Base-by-base conservation (phyloP, 345 rosid genomes). In the Hypericum perforatum region DNA sequence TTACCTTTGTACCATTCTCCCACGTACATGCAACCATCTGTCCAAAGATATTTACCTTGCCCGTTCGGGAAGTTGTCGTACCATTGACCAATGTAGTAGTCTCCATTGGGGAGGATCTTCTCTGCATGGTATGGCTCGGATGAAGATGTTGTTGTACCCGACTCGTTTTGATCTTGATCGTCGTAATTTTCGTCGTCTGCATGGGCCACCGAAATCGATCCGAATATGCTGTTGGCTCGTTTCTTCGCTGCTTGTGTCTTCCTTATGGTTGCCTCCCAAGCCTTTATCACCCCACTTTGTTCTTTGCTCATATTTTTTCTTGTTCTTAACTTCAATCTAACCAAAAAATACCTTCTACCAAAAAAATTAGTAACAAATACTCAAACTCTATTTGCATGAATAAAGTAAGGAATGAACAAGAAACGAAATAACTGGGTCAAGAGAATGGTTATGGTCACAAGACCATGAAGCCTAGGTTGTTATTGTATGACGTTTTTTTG, bases 261-360 rank as follows among this genome's bases (percentile, higher is more conserved):
- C 41, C 94, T 83, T 42, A 84, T 13, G 9, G 95, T 91, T 44
- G 84, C 94, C 75, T 91, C 96, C 96, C 96, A 91, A 51, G 98
- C 98, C 72, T 74, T 79, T 7, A 78, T 69, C 49, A 82, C 82
- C 37, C 82, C 74, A 53, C 86, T 73, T 12, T 74, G 79, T 44
- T 85, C 94, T 68, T 78, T 82, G 75, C 76, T 82, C 89, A 82
- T 80, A 43, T 5, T 75, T 45, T 14, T 46, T 45, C 15, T 10
- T 11, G 48, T 9, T 22, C 32, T 22, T 22, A 4, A n/a, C n/a
- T n/a, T n/a, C n/a, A n/a, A n/a, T n/a, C n/a, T n/a, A n/a, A n/a
- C n/a, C n/a, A n/a, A n/a, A n/a, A n/a, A n/a, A n/a, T n/a, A n/a
- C n/a, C n/a, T n/a, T n/a, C n/a, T n/a, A n/a, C n/a, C n/a, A n/a